These are phyloP conservation scores for Mariannaea sp. DNA, from an alignment of 2,329 filamentous ascomycete genomes.

Conservation along the genomic window DNA sequence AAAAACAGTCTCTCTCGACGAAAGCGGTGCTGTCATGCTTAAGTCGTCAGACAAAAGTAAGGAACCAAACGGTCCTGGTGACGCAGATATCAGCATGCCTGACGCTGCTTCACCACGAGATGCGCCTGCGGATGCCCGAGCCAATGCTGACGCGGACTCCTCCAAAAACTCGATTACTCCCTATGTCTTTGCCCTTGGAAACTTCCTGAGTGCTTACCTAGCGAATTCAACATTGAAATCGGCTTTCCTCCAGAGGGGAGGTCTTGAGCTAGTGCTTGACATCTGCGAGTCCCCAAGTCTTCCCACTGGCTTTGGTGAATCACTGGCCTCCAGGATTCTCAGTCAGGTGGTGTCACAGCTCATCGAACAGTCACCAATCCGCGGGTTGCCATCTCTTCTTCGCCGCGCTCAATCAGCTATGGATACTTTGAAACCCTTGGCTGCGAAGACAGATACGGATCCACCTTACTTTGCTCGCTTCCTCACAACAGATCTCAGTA, in stretches of 20 bases:
- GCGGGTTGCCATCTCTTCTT: constrained; percentile 81
- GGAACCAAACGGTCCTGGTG: constrained; percentile 42
- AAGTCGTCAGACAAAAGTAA: constrained; percentile 47
- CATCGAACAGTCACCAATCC: constrained; percentile 78
- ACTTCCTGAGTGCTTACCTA: constrained; percentile 77
- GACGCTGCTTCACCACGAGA: constrained; percentile 49
- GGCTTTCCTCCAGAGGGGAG: constrained; percentile 77
- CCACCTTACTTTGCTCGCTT: constrained; percentile 73
- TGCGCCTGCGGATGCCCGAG: constrained; percentile 17
- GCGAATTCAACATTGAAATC: constrained; percentile 73
- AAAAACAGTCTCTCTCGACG: constrained; percentile 57
- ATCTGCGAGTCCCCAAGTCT: constrained; percentile 82
- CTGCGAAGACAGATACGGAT: constrained; percentile 53
- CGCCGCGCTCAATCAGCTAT: constrained; percentile 73
- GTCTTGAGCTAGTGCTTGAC: constrained; percentile 82
- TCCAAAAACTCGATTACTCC: constrained; percentile 55
- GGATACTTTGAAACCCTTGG: constrained; percentile 69
- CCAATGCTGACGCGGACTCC: constrained; percentile 31
- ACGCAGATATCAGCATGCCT: constrained; percentile 68
- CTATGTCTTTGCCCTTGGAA: constrained; percentile 76
- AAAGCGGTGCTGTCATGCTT: constrained; percentile 50
- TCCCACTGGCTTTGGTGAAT: constrained; percentile 64
- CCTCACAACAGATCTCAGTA: constrained; percentile 52
- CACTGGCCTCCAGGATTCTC: constrained; percentile 70
- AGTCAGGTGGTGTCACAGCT: constrained; percentile 76